Evolutionary conservation across 306 rosid species (phyloP).

Genomic region (Lupinus albus): DNA sequence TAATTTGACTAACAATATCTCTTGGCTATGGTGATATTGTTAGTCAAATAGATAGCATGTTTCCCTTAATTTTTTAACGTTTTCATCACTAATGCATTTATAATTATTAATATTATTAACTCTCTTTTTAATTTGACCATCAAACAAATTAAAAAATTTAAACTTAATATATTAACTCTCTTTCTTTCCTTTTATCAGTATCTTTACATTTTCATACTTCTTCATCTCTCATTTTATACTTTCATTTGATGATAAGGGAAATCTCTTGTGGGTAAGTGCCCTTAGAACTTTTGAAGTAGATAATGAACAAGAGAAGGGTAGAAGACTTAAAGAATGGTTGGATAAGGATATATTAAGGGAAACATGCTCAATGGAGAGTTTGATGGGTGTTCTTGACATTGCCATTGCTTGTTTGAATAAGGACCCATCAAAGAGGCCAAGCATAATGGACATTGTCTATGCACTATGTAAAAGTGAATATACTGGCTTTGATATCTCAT

Average conservation of each 20-base stretch:
- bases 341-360: slow-evolving; percentile 56
- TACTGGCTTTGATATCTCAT: slow-evolving; percentile 63
- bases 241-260: slow-evolving; percentile 66
- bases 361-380: slow-evolving; percentile 63
- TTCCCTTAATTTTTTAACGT: too few species aligned
- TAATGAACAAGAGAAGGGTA: slow-evolving; percentile 55
- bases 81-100: too few species aligned
- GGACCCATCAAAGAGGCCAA: slow-evolving; percentile 77
- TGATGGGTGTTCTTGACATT: slow-evolving; percentile 55
- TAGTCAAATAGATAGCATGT: too few species aligned
- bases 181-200: too few species aligned
- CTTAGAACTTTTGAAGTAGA: slow-evolving; percentile 53
- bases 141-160: too few species aligned
- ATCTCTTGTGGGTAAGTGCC: slow-evolving; percentile 56
- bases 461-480: slow-evolving; percentile 76
- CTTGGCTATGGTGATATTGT: too few species aligned
- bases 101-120: too few species aligned
- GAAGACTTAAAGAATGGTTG: slow-evolving; percentile 60
- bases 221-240: too few species aligned
- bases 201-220: too few species aligned
- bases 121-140: too few species aligned
- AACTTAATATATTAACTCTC: too few species aligned
- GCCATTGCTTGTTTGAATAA: slow-evolving; percentile 76
- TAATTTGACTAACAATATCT: too few species aligned
- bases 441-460: slow-evolving; percentile 82